phyloP scores from a whole-genome alignment of 75 land plant genomes.

The Cryptomeria japonica region DNA sequence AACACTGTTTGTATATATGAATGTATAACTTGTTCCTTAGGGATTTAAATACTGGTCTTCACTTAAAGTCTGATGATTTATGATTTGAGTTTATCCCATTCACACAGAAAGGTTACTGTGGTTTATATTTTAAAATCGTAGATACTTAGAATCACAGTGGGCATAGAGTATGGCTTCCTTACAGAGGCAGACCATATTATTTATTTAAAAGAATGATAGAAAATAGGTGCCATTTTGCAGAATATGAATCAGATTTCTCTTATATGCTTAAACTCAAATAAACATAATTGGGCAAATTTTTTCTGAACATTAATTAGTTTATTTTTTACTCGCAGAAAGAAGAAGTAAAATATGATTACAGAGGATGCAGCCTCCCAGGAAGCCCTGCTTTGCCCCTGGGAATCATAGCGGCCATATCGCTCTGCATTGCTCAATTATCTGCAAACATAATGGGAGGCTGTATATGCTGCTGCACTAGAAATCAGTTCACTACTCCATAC shows the following conservation, averaged over 20 bases:
- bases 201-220: no score
- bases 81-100: no score
- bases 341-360: background rate
- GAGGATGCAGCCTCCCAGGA: background rate
- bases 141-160: no score
- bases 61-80: no score
- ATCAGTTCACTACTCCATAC: background rate
- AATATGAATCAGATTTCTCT: background rate
- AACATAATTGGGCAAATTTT: background rate
- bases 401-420: background rate
- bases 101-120: no score
- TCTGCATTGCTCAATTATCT: background rate
- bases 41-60: no score
- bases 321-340: background rate
- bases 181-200: no score
- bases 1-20: no score
- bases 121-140: no score
- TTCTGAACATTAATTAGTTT: background rate
- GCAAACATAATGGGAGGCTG: slow-evolving; percentile 5
- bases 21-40: no score
- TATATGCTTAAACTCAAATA: background rate
- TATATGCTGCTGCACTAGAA: background rate
- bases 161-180: no score
- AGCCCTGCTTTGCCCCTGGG: slow-evolving; percentile 10
- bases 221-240: no score